Percentiles rank a stretch among this genome's conserved stretches.
Conservation (phyloP, 1,284 basidiomycete genomes). For the Trichosporon inkin region DNA sequence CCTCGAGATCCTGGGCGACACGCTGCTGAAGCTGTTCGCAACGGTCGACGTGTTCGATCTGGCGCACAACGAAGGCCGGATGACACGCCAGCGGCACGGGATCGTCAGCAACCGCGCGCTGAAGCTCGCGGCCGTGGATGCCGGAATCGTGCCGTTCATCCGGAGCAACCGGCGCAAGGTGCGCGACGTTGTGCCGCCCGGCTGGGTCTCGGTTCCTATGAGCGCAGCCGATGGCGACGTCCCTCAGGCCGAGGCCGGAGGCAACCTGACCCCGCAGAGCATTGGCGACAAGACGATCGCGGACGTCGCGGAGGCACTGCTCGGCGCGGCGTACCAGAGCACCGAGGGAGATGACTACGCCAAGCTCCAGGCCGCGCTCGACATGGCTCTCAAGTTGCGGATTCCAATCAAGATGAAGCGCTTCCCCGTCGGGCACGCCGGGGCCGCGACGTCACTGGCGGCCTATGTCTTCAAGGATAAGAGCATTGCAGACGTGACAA, state of each 20-base stretch:
- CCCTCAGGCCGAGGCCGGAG: background rate
- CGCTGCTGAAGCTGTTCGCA: slow-evolving; percentile 34
- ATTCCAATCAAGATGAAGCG: slow-evolving; percentile 24
- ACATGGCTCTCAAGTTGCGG: slow-evolving; percentile 23
- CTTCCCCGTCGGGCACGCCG: background rate
- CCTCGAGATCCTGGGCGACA: slow-evolving; percentile 45
- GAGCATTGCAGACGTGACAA: slow-evolving; percentile 12
- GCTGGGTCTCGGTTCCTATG: slow-evolving; percentile 24
- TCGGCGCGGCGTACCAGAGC: slow-evolving; percentile 39
- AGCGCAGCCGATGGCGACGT: background rate
- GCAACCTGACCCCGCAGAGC: background rate
- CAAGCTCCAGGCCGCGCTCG: slow-evolving; percentile 30
- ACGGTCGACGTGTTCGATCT: slow-evolving; percentile 27
- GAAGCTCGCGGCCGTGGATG: slow-evolving; percentile 19
- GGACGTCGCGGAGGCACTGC: slow-evolving; percentile 41
- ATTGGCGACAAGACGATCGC: slow-evolving; percentile 23
- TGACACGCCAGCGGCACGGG: slow-evolving; percentile 26
- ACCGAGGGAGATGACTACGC: slow-evolving; percentile 4
- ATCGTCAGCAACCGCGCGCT: slow-evolving; percentile 34
- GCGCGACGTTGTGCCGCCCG: slow-evolving; percentile 32
- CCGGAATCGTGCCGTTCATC: slow-evolving; percentile 35
- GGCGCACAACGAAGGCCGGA: slow-evolving; percentile 15
- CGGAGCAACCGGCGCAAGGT: slow-evolving; percentile 18
- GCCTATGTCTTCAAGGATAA: slow-evolving; percentile 32
- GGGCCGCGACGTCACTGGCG: slow-evolving; percentile 17